Conservation (phyloP, 495 filamentous ascomycete genomes). For the Massariosphaeria phaeospora region DNA sequence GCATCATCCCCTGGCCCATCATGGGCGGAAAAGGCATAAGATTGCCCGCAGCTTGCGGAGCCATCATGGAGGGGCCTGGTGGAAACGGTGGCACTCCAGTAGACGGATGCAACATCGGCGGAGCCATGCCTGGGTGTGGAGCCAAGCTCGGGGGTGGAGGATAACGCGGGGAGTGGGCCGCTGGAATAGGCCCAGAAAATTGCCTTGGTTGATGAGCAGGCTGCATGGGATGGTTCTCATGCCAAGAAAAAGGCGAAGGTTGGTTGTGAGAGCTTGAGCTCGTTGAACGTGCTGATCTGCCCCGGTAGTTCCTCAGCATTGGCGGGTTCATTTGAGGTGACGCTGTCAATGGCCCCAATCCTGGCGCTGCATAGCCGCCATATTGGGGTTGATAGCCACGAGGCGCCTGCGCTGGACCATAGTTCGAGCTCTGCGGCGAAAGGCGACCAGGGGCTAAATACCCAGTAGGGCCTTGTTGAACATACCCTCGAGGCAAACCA, state of each 20-base stretch:
- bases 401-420: neutral
- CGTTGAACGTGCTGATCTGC: neutral
- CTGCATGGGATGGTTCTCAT: neutral
- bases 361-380: neutral
- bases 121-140: too few species aligned
- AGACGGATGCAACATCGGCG: neutral
- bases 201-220: neutral
- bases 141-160: too few species aligned
- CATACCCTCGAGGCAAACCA: neutral
- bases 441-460: neutral
- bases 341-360: too few species aligned
- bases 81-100: neutral
- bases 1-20: constrained; percentile 1
- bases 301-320: neutral
- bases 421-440: neutral
- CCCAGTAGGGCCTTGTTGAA: neutral
- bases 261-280: constrained; percentile 1
- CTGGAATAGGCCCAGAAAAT: constrained; percentile 1
- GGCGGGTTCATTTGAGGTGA: neutral
- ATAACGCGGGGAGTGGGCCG: constrained; percentile 4
- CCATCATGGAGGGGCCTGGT: neutral
- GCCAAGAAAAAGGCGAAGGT: neutral
- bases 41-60: neutral
- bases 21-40: neutral
- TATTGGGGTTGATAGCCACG: neutral